A percentile compares a stretch with the other conserved stretches of the same genome.
These are phyloP conservation scores for Hordeum pubiflorum DNA, from an alignment of 202 grass and related monocot genomes.

Conservation along the genomic window DNA sequence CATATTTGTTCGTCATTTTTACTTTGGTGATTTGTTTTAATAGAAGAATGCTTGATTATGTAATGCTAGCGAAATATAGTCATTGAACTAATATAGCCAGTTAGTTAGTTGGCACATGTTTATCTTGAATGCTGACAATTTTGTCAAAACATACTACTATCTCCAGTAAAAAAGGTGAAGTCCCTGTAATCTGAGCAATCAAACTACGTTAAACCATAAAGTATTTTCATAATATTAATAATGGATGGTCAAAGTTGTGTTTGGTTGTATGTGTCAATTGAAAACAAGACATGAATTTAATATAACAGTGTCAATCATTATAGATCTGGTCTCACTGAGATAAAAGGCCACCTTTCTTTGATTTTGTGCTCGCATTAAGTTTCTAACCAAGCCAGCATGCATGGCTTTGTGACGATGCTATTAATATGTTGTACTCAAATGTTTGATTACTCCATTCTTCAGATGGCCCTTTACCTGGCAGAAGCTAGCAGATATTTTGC, in stretches of 20 bases:
- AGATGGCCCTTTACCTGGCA: slow-evolving; percentile 97
- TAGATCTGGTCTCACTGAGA: not conserved
- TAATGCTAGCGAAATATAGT: not conserved
- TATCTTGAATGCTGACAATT: not conserved
- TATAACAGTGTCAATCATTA: not conserved
- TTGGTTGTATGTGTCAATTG: not conserved
- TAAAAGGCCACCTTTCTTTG: slow-evolving; percentile 6
- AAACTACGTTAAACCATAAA: not conserved
- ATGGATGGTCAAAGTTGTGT: not conserved
- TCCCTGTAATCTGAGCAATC: not conserved
- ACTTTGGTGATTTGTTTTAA: not conserved
- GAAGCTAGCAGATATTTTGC: slow-evolving; percentile 92
- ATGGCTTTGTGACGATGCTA: not conserved
- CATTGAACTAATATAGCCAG: not conserved
- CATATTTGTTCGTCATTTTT: not conserved
- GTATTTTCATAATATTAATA: not conserved
- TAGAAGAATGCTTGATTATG: slow-evolving; percentile 2
- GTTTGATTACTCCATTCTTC: slow-evolving; percentile 26
- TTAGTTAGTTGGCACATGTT: not conserved
- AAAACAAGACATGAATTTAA: not conserved
- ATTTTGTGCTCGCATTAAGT: not conserved
- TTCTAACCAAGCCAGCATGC: not conserved
- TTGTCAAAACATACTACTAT: not conserved
- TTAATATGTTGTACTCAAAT: slow-evolving; percentile 11
- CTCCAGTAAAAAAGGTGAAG: not conserved